Percentiles rank a stretch among this genome's conserved stretches.
phyloP scores from a whole-genome alignment of 441 rosid species.

The Viola pubescens region DNA sequence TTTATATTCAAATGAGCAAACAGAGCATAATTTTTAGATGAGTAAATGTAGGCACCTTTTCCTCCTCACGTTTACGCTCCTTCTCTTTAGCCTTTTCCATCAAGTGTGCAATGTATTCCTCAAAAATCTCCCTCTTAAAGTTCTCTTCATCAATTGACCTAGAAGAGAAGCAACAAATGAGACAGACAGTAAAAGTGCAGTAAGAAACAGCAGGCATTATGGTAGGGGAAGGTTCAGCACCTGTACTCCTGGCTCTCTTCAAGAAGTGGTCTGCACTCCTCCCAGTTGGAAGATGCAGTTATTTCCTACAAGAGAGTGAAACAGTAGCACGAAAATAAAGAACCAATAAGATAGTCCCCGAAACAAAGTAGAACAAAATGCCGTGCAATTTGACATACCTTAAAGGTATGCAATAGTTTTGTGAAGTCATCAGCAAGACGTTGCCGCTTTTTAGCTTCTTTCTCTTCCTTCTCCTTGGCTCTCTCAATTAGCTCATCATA shows the following conservation, averaged over 20 bases:
- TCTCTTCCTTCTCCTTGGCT: constrained; percentile 91
- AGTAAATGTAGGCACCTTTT: constrained; percentile 45
- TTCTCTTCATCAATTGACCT: constrained; percentile 77
- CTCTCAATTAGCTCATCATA: constrained; percentile 79
- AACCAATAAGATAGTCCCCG: neutral
- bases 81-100: constrained; percentile 90
- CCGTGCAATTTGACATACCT: constrained; percentile 37
- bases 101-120: constrained; percentile 64
- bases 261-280: constrained; percentile 55
- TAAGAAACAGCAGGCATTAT: neutral
- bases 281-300: constrained; percentile 71
- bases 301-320: constrained; percentile 53
- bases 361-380: neutral
- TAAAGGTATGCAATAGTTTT: constrained; percentile 45
- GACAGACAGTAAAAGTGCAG: neutral
- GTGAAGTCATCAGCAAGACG: constrained; percentile 84
- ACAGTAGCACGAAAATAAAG: constrained; percentile 8
- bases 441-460: constrained; percentile 88
- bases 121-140: constrained; percentile 58
- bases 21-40: no score
- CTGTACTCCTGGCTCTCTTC: constrained; percentile 84
- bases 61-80: constrained; percentile 91
- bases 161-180: constrained; percentile 14
- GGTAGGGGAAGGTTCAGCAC: constrained; percentile 23
- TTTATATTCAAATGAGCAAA: no score